Evolutionary conservation across 768 basidiomycete genomes (phyloP), one percentile per base, ranked within the genome.

Genomic region (Russula ochroleuca): DNA sequence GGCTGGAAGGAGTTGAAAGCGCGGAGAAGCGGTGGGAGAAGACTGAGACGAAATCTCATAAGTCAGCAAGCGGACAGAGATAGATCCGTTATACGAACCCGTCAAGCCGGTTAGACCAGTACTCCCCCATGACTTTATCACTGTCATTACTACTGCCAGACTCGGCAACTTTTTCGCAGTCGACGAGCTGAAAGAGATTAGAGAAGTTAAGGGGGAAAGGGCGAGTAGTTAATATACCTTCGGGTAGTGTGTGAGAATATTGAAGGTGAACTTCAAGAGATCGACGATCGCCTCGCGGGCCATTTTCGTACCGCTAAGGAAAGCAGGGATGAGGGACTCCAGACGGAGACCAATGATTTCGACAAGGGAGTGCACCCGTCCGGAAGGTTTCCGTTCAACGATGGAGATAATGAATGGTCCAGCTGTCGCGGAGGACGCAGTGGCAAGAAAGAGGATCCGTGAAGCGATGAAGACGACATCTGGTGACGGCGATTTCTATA

Each of bases 231-330:
- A 19, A 72, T 75, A 35, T 50, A 88, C 89, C 78, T 86, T 91
- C 5, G 92, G 92, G 73, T 92, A 94, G 71, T 90, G 88, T 47
- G 85, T 73, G 56, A 92, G 77, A 35, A 96, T 72, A 72, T 96
- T 94, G 74, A 92, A 94, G 3, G 83, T 78, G 52, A 94, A 79
- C 71, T 98, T 98, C 61, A 98, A 80, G 28, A 94, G 72, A 73
- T 98, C 94, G 4, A 83, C 80, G 77, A 89, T 81, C 2, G 94
- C 92, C 60, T 92, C 90, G 68, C 80, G 81, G 35, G 84, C 78
- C 76, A 83, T 78, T 65, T 81, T 78, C 21, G 79, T 70, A 62
- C 84, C 80, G 45, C 77, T 74, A 47, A 84, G 77, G 63, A 88
- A 77, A 54, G 74, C 75, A 47, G 71, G 73, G 3, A 77, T 74